Base-by-base conservation (phyloP, 192 early-diverging fungal genomes). In the Podila horticola region DNA sequence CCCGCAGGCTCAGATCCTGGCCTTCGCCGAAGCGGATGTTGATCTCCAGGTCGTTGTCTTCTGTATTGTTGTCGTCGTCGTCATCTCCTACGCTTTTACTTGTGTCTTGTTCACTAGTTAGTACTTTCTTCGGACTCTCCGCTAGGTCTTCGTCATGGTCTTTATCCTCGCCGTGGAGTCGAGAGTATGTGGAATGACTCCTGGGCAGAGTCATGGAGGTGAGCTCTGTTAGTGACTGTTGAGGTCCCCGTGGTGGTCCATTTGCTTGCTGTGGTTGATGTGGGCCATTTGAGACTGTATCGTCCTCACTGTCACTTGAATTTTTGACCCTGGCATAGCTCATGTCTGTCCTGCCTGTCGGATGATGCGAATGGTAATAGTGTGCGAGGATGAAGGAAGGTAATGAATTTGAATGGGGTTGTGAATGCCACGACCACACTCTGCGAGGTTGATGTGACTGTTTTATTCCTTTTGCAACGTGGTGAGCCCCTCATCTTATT, bases 21-120 rank as follows among this genome's bases (percentile, higher is more conserved):
- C 70, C 70, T 36, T 79, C 76, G 15, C 76, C 76, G n/a, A 79
- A 79, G 12, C 76, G 64, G 5, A 79, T 50, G 38, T 79, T 66
- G 17, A 79, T 79, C 51, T 79, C 76, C 4, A 79, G 29, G 45
- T 79, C 69, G 34, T 75, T 74, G 19, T 62, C 72, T 51, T 51
- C 28, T n/a, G 15, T 1, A 45, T 51, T 48, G 45, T 66, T 15
- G 24, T 30, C 26, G 13, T 51, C 26, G 19, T 28, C 26, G 10
- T 24, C 45, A 48, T 28, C n/a, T 57, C 62, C 28, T 10, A n/a
- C 22, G 7, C 0, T 6, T 61, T 61, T 61, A 28, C 20, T 38
- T 8, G 13, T 33, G 8, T 24, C 34, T 45, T 41, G 33, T n/a
- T 63, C 62, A 55, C 52, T 0, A 45, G 41, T 1, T 17, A 3